Evolutionary conservation across 2,329 filamentous ascomycete genomes (phyloP), one percentile per base, ranked within the genome.

Genomic region (Annulohypoxylon truncatum): DNA sequence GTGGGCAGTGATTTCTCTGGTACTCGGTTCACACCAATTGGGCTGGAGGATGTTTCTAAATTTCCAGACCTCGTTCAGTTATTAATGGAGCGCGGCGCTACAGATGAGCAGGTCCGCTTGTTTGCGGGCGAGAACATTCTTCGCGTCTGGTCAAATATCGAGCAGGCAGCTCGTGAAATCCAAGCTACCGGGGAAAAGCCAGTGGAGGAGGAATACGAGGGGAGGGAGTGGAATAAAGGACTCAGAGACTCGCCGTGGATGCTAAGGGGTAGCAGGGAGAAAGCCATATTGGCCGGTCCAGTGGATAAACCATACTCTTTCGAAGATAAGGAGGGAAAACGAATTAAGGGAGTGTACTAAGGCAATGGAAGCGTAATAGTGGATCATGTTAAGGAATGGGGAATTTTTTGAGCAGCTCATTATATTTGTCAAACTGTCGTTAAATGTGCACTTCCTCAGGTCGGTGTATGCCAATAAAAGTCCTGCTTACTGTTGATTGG

Each of bases 1-100:
- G 71, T 81, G 2, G 79, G 79, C 1, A 77, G 73, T 4, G 78
- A 80, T 61, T 78, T 78, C 66, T 74, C 75, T 20, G 79, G 79
- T 8, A 79, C 77, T n/a, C 63, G 66, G 3, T 68, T 44, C 15
- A 35, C 59, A 10, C 58, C 61, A 3, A 64, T 61, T 12, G 61
- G 58, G 4, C 20, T 64, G 7, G 61, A 69, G 18, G 77, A 78
- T 44, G 76, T 77, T 2, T 77, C 74, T 0, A 75, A 77, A 31
- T 81, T 79, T 61, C 79, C 80, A 1, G 72, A 72, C 24, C 67
- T 77, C 10, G 58, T 77, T 9, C 69, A 77, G 48, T 42, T 75
- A 3, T 47, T 77, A 1, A 74, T 78, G 74, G 70, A 70, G 29
- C 70, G 75, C 0, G 76, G 76, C 10, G 76, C 67, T 8, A 75